Base-by-base conservation (phyloP, 192 early-diverging fungal species). In the Rhizophagus prolifer region DNA sequence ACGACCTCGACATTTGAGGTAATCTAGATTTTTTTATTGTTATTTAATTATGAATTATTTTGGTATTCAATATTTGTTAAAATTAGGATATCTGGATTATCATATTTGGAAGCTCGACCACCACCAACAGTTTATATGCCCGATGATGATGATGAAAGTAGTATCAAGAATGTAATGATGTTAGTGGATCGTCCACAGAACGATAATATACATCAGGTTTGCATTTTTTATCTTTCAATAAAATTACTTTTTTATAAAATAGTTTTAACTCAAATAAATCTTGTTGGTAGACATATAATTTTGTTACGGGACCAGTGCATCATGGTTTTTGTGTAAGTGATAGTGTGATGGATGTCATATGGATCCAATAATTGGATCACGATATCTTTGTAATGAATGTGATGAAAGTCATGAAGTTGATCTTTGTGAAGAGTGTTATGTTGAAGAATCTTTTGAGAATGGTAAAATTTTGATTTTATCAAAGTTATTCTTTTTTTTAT, bases 311-410 rank as follows among this genome's bases (percentile, higher is more conserved):
- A 30, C 26, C 75, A 1, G 58, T 83, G 7, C 85, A 84, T 82
- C 54, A 79, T 70, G 81, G 82, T 46, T 85, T 61, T 82, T 78
- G 77, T 4, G 85, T 82, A 72, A 74, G 77, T 66, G 25, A 81
- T 6, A 91, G 81, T 93, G 92, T 79, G 89, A 92, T 82, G 82
- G 86, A 23, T 93, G 92, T 79, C 83, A 87, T 25, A 84, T 88
- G 12, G 92, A 93, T 66, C 92, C 92, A 6, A 92, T 93, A 67
- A 81, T 93, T 19, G 92, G 92, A 23, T 82, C 87, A 23, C 87
- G 90, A 4, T 91, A 91, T 80, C 88, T 90, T 62, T 93, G 92
- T 62, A 78, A 82, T 44, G 84, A 88, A 28, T 93, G 92, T 77
- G 86, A 86, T 30, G 84, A 85, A 9, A 83, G 85, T 19, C 87